Percentiles rank a stretch among this genome's conserved stretches.
Conservation (phyloP, 306 rosid genomes). For the Myrica gale region DNA sequence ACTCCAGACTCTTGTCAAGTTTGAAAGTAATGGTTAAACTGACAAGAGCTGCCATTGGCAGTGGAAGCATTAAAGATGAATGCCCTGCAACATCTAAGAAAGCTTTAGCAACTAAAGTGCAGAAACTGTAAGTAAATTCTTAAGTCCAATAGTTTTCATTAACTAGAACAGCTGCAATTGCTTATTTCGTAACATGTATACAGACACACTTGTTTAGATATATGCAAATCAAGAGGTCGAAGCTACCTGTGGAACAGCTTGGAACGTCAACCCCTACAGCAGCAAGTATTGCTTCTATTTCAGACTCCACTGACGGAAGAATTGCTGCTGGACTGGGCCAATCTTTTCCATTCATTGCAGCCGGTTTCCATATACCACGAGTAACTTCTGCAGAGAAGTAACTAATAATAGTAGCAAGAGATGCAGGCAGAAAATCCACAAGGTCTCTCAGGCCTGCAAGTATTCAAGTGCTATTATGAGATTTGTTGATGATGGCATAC, state of each 20-base stretch:
- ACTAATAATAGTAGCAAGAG: slow-evolving; percentile 66
- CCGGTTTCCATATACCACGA: slow-evolving; percentile 79
- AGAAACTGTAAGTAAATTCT: neutral
- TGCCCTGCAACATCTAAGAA: slow-evolving; percentile 33
- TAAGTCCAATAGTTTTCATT: neutral
- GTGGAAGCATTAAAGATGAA: slow-evolving; percentile 61
- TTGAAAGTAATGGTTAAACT: slow-evolving; percentile 83
- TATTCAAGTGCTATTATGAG: slow-evolving; percentile 30
- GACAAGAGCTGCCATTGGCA: slow-evolving; percentile 83
- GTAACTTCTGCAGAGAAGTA: slow-evolving; percentile 81
- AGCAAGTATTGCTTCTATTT: slow-evolving; percentile 59
- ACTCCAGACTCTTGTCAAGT: slow-evolving; percentile 62
- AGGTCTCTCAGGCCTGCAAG: slow-evolving; percentile 78
- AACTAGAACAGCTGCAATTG: slow-evolving; percentile 8
- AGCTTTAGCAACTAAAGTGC: neutral
- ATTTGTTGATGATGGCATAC: slow-evolving; percentile 18
- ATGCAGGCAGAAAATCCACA: slow-evolving; percentile 77
- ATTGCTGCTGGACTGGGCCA: slow-evolving; percentile 87
- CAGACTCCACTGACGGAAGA: slow-evolving; percentile 56
- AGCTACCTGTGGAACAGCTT: slow-evolving; percentile 52
- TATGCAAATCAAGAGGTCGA: slow-evolving; percentile 23
- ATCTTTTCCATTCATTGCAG: slow-evolving; percentile 79
- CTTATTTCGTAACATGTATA: neutral
- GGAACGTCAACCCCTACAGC: slow-evolving; percentile 67
- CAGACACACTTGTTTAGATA: no score